Evolutionary conservation across 768 basidiomycete genomes (phyloP).

Genomic region (Lentinus brumalis): DNA sequence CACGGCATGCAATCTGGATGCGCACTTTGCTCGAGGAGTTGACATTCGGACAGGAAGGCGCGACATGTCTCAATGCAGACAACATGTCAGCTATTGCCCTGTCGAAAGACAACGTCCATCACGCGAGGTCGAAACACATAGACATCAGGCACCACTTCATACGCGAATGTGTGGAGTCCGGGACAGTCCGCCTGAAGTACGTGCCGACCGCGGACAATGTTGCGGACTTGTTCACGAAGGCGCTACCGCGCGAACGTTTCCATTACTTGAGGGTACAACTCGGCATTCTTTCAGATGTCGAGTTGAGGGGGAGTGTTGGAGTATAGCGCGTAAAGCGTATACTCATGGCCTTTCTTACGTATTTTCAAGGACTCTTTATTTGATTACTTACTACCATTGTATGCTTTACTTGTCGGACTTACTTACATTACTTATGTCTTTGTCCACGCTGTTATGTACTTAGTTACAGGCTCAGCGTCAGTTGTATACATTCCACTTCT

Average conservation of each 20-base stretch:
- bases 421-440: too few species aligned
- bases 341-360: too few species aligned
- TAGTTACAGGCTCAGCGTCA: too few species aligned
- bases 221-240: slow-evolving; percentile 46
- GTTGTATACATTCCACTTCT: background rate
- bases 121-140: slow-evolving; percentile 31
- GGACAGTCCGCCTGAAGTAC: slow-evolving; percentile 30
- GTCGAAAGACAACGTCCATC: slow-evolving; percentile 4
- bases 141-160: slow-evolving; percentile 38
- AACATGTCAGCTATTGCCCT: slow-evolving; percentile 13
- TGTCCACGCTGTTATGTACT: too few species aligned
- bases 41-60: background rate
- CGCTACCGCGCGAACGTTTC: slow-evolving; percentile 12
- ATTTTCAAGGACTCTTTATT: too few species aligned
- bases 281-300: background rate
- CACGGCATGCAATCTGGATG: slow-evolving; percentile 28
- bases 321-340: too few species aligned
- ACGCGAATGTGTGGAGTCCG: slow-evolving; percentile 29
- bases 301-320: slow-evolving; percentile 11
- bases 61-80: slow-evolving; percentile 12
- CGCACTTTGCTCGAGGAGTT: slow-evolving; percentile 13
- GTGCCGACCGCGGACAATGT: slow-evolving; percentile 35
- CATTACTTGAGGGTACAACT: background rate
- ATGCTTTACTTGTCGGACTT: too few species aligned
- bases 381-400: too few species aligned